phyloP scores from a whole-genome alignment of 495 filamentous ascomycete genomes.

The Xylaria cubensis region DNA sequence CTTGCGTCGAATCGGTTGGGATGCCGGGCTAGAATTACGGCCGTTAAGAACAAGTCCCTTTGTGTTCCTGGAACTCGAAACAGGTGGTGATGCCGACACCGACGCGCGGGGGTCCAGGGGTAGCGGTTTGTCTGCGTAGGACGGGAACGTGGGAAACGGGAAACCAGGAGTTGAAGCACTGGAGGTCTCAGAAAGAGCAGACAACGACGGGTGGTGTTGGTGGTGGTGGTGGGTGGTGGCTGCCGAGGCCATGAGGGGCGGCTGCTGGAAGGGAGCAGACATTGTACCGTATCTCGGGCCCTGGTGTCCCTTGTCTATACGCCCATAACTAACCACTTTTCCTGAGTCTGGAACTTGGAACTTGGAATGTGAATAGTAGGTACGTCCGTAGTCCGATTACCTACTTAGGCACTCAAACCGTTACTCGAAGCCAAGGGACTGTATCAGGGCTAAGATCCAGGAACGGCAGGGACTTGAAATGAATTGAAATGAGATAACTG shows the following conservation, averaged over 20 bases:
- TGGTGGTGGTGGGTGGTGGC: constrained; percentile 27
- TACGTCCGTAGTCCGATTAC: constrained; percentile 5
- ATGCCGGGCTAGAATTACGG: constrained; percentile 25
- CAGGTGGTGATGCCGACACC: constrained; percentile 29
- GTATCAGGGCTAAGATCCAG: constrained; percentile 2
- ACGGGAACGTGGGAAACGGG: constrained; percentile 35
- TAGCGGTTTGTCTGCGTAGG: constrained; percentile 33
- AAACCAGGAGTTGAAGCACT: constrained; percentile 39
- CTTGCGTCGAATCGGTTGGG: constrained; percentile 56
- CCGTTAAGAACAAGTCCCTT: constrained; percentile 36
- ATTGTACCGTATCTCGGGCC: neutral
- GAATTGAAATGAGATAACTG: constrained; percentile 19
- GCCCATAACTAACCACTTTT: constrained; percentile 18
- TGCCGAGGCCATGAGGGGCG: constrained; percentile 14
- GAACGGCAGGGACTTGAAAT: constrained; percentile 24
- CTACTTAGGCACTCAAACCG: constrained; percentile 12
- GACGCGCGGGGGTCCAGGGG: constrained; percentile 25
- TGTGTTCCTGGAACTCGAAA: constrained; percentile 36
- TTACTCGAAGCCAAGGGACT: constrained; percentile 8
- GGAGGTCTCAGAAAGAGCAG: constrained; percentile 40
- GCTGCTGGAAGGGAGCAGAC: constrained; percentile 18
- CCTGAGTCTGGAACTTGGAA: neutral
- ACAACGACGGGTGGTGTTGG: constrained; percentile 37
- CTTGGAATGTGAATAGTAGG: constrained; percentile 12
- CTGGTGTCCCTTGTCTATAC: constrained; percentile 15